A percentile compares a stretch with the other conserved stretches of the same genome.
These are phyloP conservation scores for Mikania micrantha DNA, from an alignment of 129 eudicot species.

Conservation along the genomic window DNA sequence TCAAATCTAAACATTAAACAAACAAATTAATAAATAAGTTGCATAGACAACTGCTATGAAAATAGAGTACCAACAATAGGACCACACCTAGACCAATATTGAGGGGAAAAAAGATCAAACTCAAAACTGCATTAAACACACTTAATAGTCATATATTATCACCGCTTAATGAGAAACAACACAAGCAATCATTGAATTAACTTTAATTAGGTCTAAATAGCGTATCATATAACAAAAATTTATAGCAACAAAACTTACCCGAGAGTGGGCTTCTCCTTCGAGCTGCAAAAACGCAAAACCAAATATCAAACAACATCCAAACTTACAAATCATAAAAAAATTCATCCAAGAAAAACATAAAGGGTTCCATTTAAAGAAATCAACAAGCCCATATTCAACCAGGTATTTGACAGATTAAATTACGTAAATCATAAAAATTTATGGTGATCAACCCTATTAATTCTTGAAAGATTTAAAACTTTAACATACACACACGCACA, in stretches of 20 bases:
- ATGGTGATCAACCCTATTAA: not conserved
- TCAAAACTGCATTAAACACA: conserved; percentile 13
- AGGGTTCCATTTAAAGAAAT: not conserved
- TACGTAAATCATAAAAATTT: too few relatives aligned
- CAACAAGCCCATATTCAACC: not conserved
- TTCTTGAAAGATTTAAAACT: not conserved
- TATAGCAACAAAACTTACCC: conserved; percentile 48
- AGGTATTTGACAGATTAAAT: too few relatives aligned
- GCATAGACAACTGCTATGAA: not conserved
- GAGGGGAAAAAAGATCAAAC: not conserved
- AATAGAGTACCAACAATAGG: not conserved
- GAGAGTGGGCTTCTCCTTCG: conserved; percentile 99
- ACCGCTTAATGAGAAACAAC: not conserved
- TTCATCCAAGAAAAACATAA: not conserved
- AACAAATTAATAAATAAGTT: not conserved
- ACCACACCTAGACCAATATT: not conserved
- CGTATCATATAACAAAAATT: not conserved
- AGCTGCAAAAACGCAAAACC: conserved; percentile 49
- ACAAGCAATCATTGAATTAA: not conserved
- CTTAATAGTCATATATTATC: not conserved
- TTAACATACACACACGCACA: not conserved
- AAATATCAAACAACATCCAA: conserved; percentile 17
- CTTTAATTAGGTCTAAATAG: not conserved
- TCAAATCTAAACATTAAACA: not conserved
- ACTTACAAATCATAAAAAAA: not conserved